These are phyloP conservation scores for Mycocalia duriaeana DNA, from an alignment of 1,284 basidiomycete species.

Conservation along the genomic window DNA sequence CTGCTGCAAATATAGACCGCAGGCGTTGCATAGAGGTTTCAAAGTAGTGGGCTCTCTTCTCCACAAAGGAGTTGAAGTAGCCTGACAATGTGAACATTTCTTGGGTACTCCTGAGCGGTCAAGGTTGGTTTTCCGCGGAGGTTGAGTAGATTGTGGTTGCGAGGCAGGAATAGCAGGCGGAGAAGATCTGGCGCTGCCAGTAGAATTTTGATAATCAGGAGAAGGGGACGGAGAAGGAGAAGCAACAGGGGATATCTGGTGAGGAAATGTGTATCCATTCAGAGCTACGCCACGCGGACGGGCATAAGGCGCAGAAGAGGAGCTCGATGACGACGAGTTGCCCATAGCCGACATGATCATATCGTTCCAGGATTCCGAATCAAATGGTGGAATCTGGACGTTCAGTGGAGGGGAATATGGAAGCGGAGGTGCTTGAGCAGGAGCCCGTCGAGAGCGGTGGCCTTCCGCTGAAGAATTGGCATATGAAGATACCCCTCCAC, in stretches of 20 bases:
- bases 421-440: no score
- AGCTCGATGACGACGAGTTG: no score
- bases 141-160: not conserved
- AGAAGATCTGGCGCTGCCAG: constrained; percentile 10
- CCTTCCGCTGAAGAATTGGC: no score
- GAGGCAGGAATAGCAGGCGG: constrained; percentile 11
- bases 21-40: constrained; percentile 42
- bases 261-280: constrained; percentile 19
- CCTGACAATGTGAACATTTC: constrained; percentile 42
- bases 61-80: constrained; percentile 45
- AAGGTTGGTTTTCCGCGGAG: constrained; percentile 20
- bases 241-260: constrained; percentile 23
- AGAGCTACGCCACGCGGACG: constrained; percentile 17
- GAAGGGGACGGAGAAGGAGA: constrained; percentile 23
- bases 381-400: constrained; percentile 20
- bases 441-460: no score
- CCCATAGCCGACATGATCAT: constrained; percentile 21
- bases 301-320: constrained; percentile 16
- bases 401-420: constrained; percentile 7
- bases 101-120: constrained; percentile 27
- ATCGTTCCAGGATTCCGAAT: constrained; percentile 20
- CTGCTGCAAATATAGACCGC: constrained; percentile 44
- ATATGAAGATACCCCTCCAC: not conserved
- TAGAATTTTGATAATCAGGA: no score
- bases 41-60: constrained; percentile 39